Percentiles rank a stretch among this genome's conserved stretches.
Evolutionary conservation across 2,329 filamentous ascomycete genomes (phyloP).

Genomic region (Sphaerulina vaccinii): DNA sequence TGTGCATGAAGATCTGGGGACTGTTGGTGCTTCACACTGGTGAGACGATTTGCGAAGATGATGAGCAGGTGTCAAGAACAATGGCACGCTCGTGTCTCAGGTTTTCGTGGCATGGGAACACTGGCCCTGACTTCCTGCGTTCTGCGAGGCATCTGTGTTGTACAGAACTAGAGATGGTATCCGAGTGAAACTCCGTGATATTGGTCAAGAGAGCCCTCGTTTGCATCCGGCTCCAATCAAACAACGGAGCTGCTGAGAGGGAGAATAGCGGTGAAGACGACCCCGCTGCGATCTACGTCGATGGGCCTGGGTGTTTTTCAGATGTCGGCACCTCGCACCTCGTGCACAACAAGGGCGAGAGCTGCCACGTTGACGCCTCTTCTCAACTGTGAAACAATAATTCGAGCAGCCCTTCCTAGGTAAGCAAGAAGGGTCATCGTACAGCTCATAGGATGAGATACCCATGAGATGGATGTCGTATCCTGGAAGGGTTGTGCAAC

Average conservation of each 20-base stretch:
- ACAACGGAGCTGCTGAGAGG: constrained; percentile 3
- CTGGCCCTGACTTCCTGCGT: constrained; percentile 13
- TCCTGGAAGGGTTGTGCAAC: constrained; percentile 23
- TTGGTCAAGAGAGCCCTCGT: constrained; percentile 18
- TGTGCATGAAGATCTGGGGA: constrained; percentile 26
- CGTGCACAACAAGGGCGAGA: constrained; percentile 17
- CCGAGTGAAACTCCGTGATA: constrained; percentile 19
- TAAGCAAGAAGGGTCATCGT: constrained; percentile 10
- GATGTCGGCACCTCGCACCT: constrained; percentile 19
- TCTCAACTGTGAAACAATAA: constrained; percentile 14
- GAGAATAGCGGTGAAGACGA: constrained; percentile 21
- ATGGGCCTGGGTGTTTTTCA: constrained; percentile 13
- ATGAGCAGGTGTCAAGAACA: constrained; percentile 13
- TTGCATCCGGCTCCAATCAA: constrained; percentile 24
- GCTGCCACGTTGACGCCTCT: constrained; percentile 6
- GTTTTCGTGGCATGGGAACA: constrained; percentile 22
- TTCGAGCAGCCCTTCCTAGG: constrained; percentile 19
- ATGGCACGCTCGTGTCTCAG: constrained; percentile 23
- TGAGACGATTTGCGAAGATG: neutral
- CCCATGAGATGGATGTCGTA: constrained; percentile 13
- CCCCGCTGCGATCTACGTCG: constrained; percentile 16
- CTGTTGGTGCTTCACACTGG: too few relatives aligned
- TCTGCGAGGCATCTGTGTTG: constrained; percentile 24
- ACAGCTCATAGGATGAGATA: constrained; percentile 20
- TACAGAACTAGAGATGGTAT: constrained; percentile 14